A percentile compares a stretch with the other conserved stretches of the same genome.
These are phyloP conservation scores for Boletus pseudo-olivaceus DNA, from an alignment of 768 basidiomycete genomes.

Conservation along the genomic window DNA sequence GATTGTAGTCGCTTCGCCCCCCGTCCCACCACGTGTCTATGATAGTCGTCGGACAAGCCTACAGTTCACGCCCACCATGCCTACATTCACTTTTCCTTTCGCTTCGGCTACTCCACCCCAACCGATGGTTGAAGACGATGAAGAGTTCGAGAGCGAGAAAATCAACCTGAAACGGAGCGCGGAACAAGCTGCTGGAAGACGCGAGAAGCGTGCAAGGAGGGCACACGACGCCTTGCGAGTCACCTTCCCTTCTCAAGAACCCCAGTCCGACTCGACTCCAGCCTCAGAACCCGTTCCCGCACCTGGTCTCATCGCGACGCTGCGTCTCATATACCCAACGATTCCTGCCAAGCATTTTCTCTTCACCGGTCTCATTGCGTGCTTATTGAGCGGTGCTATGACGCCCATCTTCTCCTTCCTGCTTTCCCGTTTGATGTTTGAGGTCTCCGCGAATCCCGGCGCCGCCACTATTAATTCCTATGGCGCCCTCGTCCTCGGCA, in stretches of 20 bases:
- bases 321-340: conserved; percentile 60
- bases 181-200: conserved; percentile 36
- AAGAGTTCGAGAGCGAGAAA: conserved; percentile 46
- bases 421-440: conserved; percentile 75
- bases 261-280: not conserved
- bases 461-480: conserved; percentile 65
- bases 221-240: not conserved
- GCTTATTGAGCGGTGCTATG: conserved; percentile 72
- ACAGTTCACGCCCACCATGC: conserved; percentile 62
- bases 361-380: conserved; percentile 64
- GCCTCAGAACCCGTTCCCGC: not conserved
- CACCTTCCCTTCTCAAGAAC: conserved; percentile 5
- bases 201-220: conserved; percentile 27
- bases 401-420: conserved; percentile 92
- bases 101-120: not conserved
- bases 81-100: conserved; percentile 34
- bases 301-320: conserved; percentile 34
- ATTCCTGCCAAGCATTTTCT: conserved; percentile 74
- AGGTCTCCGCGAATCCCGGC: conserved; percentile 68
- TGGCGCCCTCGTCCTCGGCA: conserved; percentile 66
- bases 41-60: conserved; percentile 43
- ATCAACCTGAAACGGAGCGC: conserved; percentile 38
- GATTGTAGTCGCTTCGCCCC: conserved; percentile 34
- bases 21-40: conserved; percentile 29
- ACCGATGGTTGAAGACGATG: conserved; percentile 34